These are phyloP conservation scores for Noccaea caerulescens DNA, from an alignment of 345 rosid species.

Conservation along the genomic window DNA sequence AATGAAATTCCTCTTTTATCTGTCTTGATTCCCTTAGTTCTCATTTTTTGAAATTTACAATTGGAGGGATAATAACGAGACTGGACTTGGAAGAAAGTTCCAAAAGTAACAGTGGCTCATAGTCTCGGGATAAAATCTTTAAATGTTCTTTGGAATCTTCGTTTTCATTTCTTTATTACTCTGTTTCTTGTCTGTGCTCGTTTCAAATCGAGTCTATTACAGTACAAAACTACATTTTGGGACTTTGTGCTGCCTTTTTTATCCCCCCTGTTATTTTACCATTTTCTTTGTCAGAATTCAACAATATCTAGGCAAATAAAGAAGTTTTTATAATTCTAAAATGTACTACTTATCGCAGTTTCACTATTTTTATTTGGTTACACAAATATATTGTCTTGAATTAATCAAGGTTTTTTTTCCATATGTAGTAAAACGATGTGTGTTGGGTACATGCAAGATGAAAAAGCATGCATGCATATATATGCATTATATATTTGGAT, in stretches of 20 bases:
- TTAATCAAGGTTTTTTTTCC: conserved; percentile 17
- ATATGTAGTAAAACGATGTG: too few species aligned
- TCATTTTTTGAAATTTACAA: not conserved
- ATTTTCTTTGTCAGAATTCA: conserved; percentile 21
- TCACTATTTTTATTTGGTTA: conserved; percentile 10
- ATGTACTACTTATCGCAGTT: not conserved
- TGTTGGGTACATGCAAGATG: conserved; percentile 19
- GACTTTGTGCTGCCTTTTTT: conserved; percentile 22
- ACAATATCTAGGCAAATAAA: conserved; percentile 26
- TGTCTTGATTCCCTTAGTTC: conserved; percentile 17
- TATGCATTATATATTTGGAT: not conserved
- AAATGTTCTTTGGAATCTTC: conserved; percentile 43
- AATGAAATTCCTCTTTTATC: conserved; percentile 15
- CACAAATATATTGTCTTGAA: conserved; percentile 15
- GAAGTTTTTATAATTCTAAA: not conserved
- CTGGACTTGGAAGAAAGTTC: conserved; percentile 32
- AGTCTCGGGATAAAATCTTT: conserved; percentile 23
- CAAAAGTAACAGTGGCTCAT: conserved; percentile 36
- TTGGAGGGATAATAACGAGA: conserved; percentile 18
- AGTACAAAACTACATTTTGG: conserved; percentile 38
- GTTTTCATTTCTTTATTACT: conserved; percentile 34
- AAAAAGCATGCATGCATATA: conserved; percentile 23
- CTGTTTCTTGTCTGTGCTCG: conserved; percentile 20
- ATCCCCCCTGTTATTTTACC: not conserved
- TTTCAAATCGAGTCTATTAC: conserved; percentile 36